phyloP scores from a whole-genome alignment of 2,329 filamentous ascomycete species.

The Pestalotiopsis sp. region DNA sequence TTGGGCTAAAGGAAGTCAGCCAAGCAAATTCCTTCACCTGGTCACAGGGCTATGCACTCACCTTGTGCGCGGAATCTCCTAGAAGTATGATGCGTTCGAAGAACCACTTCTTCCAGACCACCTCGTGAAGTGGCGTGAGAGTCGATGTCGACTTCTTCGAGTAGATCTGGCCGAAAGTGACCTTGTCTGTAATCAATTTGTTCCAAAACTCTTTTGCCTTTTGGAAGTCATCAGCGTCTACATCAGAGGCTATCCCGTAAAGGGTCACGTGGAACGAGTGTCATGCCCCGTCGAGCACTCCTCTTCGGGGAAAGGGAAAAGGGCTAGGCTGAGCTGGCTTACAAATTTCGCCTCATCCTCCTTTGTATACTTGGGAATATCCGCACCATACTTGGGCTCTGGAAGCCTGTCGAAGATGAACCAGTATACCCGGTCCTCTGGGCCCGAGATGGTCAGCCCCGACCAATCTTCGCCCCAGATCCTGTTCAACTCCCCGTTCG shows the following conservation, averaged over 20 bases:
- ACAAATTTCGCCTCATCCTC: slow-evolving; percentile 34
- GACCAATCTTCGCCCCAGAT: slow-evolving; percentile 25
- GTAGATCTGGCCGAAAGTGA: slow-evolving; percentile 33
- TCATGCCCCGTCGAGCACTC: too few relatives aligned
- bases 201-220: background rate
- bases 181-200: slow-evolving; percentile 24
- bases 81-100: slow-evolving; percentile 32
- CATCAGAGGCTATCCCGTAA: too few relatives aligned
- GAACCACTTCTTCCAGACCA: slow-evolving; percentile 35
- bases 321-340: too few relatives aligned
- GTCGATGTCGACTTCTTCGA: slow-evolving; percentile 28
- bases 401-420: slow-evolving; percentile 36
- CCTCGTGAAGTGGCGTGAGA: slow-evolving; percentile 36
- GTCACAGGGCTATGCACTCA: slow-evolving; percentile 7
- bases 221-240: too few relatives aligned
- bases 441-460: slow-evolving; percentile 32
- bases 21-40: background rate
- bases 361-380: slow-evolving; percentile 36
- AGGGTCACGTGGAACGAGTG: too few relatives aligned
- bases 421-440: slow-evolving; percentile 35
- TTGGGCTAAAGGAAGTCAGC: slow-evolving; percentile 21
- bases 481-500: slow-evolving; percentile 18
- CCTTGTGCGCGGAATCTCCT: slow-evolving; percentile 38
- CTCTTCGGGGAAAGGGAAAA: too few relatives aligned
- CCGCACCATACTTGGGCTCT: slow-evolving; percentile 28